Base-by-base conservation (phyloP, 1,139 yeast species). In the Lodderomyces beijingensis region DNA sequence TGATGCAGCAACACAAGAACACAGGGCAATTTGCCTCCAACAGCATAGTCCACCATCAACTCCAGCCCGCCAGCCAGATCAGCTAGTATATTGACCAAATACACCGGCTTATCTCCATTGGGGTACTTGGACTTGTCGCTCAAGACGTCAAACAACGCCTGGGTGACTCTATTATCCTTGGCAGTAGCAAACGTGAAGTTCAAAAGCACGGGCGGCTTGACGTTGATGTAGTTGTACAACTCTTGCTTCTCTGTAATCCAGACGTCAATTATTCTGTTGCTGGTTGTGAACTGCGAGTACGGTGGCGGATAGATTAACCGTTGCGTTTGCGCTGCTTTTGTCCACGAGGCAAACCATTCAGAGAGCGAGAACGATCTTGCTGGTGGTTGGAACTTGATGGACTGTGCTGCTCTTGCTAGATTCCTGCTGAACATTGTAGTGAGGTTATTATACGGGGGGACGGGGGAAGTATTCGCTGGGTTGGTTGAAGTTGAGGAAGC, bases 131-230 rank as follows among this genome's bases (percentile, higher is more conserved):
- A 66, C 15, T 79, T 69, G 43, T 77, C 76, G 35, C 72, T 52
- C 30, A 71, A 39, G 56, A 70, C 37, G 67, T 77, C 51, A 73
- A 75, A 80, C 37, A 86, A 58, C 2, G 79, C 70, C 25, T 75
- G 75, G 2, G 93, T 82, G 31, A 83, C 67, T 41, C 67, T 67
- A 50, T 82, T 78, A 41, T 82, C 76, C 28, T 68, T 61, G 3
- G 71, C 64, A 45, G 82, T 86, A 6, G 87, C 86, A 37, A 79
- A 65, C 1, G 89, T 83, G 59, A 86, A 86, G 51, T 85, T 83
- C 44, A 85, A 65, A 35, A 85, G 56, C 34, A 84, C 56, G 2
- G 94, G 93, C 25, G 73, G 66, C 40, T 71, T 71, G 37, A 62
- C 62, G n/a, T 74, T 51, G 28, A 80, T 49, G 34, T 78, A 51